Evolutionary conservation across 331 rosid genomes (phyloP).

Genomic region (Prunus yedoensis): DNA sequence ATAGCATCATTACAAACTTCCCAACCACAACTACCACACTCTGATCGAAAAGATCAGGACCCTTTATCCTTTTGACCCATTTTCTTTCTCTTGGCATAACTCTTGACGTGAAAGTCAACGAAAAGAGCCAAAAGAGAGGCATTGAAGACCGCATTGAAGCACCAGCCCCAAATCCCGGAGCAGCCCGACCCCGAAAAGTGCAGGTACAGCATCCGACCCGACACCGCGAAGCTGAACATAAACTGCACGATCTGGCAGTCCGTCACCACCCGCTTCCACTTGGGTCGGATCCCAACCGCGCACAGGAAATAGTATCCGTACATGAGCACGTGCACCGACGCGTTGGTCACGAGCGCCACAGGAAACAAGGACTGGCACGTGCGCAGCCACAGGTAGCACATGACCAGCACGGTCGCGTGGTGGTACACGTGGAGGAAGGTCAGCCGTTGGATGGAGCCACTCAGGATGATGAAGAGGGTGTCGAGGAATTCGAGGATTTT

Average conservation of each 20-base stretch:
- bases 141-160: conserved; percentile 58
- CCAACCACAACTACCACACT: background rate
- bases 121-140: conserved; percentile 56
- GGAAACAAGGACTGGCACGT: conserved; percentile 56
- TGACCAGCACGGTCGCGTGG: conserved; percentile 56
- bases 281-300: conserved; percentile 45
- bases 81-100: conserved; percentile 29
- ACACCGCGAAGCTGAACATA: conserved; percentile 49
- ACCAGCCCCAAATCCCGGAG: conserved; percentile 60
- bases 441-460: conserved; percentile 45
- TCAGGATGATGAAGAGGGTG: conserved; percentile 60
- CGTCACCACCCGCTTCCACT: conserved; percentile 63
- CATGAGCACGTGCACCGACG: conserved; percentile 65
- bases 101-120: conserved; percentile 50
- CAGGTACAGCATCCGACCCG: conserved; percentile 40
- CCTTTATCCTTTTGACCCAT: background rate
- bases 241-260: conserved; percentile 64
- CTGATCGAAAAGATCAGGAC: background rate
- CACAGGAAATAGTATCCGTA: conserved; percentile 54
- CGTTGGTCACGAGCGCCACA: conserved; percentile 51
- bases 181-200: conserved; percentile 45
- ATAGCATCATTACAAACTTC: too few relatives aligned
- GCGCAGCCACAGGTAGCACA: conserved; percentile 59
- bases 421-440: conserved; percentile 82
- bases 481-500: conserved; percentile 54